Percentiles rank a stretch among this genome's conserved stretches.
These are phyloP conservation scores for Nitzschia sp. DNA, from an alignment of 108 stramenopile genomes.

Conservation along the genomic window DNA sequence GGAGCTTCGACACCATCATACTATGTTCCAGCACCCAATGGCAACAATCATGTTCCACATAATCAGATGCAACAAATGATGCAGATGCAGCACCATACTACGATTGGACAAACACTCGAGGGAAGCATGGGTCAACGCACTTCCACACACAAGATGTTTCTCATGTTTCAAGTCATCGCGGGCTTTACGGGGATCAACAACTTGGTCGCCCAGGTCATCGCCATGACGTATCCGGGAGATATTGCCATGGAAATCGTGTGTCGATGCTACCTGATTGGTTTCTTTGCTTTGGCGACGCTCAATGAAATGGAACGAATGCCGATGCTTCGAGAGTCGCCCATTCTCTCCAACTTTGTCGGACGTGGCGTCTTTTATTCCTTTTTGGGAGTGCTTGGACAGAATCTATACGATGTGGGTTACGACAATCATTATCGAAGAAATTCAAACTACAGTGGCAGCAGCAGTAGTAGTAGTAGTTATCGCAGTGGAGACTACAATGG, in stretches of 20 bases:
- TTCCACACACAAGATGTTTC: conserved; percentile 2
- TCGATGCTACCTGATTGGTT: conserved; percentile 4
- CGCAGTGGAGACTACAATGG: neutral
- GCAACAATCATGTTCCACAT: neutral
- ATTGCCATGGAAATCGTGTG: neutral
- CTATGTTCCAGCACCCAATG: too few relatives aligned
- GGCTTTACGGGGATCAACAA: conserved; percentile 14
- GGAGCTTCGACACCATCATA: too few relatives aligned
- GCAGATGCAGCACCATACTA: neutral
- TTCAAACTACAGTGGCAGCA: neutral
- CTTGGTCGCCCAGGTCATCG: neutral
- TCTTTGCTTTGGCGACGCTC: neutral
- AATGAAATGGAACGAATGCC: conserved; percentile 11
- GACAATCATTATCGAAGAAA: conserved; percentile 6
- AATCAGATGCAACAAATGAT: neutral
- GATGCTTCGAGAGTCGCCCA: neutral
- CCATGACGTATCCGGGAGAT: neutral
- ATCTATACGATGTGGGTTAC: conserved; percentile 11
- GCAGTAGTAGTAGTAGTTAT: neutral
- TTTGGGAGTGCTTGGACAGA: conserved; percentile 8
- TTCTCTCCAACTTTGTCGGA: conserved; percentile 4
- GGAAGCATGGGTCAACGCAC: conserved; percentile 4
- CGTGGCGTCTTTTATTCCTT: conserved; percentile 19
- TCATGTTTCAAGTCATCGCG: conserved; percentile 2
- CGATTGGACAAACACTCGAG: too few relatives aligned